Evolutionary conservation across 768 basidiomycete genomes (phyloP), one percentile per base, ranked within the genome.

Genomic region (Russula olivacea): DNA sequence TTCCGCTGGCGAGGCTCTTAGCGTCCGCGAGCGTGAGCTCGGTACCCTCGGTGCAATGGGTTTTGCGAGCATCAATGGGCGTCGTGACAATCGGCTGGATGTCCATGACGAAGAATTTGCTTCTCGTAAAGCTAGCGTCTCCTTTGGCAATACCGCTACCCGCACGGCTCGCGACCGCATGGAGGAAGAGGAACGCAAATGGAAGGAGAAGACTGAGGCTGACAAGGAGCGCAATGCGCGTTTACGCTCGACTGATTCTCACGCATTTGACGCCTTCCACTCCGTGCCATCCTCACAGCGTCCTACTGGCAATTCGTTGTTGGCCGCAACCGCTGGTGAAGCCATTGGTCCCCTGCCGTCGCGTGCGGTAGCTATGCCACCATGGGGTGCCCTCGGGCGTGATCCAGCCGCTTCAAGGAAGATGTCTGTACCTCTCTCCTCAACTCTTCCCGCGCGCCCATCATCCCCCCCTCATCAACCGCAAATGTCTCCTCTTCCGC

Each of bases 241-340:
- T 25, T 68, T 81, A 58, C 68, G 80, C 9, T 72, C 77, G 55
- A 74, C 74, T 54, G 75, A 76, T 66, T 70, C 81, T 2, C 76
- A 77, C 25, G 81, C 87, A 1, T 92, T 83, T 70, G 91, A 93
- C 69, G 87, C 89, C 2, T 93, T 92, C 76, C 86, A 91, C 71
- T 83, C 85, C 1, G 80, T 86, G 1, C 78, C 77, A 30, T 75
- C 69, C 41, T 76, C 80, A 66, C 71, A 71, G 36, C 74, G 72
- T 40, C 70, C 71, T 36, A 70, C 69, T 28, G 71, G 70, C 30
- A 71, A 74, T 56, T 70, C 75, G 11, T 61, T 74, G 21, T 66
- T 75, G 10, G 71, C 70, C 15, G 72, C 74, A 36, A 71, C 61
- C 9, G 65, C 55, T 1, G 67, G 67, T 28, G 60, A 65, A 40